These are phyloP conservation scores for Monosporascus cannonballus DNA, from an alignment of 2,329 filamentous ascomycete species.

Conservation along the genomic window DNA sequence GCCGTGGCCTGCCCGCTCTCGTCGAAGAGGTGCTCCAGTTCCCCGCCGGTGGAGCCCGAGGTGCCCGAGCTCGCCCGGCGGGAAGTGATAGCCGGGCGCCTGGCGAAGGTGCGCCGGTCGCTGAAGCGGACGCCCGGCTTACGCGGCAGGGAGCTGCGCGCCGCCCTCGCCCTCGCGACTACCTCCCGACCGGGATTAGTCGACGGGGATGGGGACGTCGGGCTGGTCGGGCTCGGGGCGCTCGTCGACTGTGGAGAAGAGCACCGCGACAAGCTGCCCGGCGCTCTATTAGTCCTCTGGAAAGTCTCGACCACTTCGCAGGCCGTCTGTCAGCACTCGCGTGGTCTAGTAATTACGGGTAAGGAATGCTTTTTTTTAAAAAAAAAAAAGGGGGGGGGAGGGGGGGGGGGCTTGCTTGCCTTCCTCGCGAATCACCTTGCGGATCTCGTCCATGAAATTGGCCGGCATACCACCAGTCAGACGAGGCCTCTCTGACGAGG, in stretches of 20 bases:
- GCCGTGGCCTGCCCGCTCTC: constrained; percentile 59
- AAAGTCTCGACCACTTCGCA: not conserved
- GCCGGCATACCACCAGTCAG: constrained; percentile 2
- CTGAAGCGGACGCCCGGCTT: constrained; percentile 13
- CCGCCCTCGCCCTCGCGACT: no score
- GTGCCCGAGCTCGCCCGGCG: constrained; percentile 6
- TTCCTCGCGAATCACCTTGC: constrained; percentile 12
- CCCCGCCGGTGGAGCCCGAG: constrained; percentile 5
- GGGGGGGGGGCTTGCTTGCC: constrained; percentile 3
- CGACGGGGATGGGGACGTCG: not conserved
- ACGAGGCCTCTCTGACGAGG: not conserved
- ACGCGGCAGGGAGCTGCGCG: not conserved
- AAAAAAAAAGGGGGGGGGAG: no score
- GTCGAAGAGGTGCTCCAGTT: constrained; percentile 74
- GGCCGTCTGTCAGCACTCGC: not conserved
- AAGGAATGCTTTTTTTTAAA: not conserved
- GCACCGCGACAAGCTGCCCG: no score
- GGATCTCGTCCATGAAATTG: constrained; percentile 12
- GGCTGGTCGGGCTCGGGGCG: not conserved
- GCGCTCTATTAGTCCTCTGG: not conserved
- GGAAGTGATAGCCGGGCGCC: constrained; percentile 3
- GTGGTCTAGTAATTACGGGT: not conserved
- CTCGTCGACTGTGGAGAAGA: not conserved
- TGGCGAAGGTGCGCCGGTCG: constrained; percentile 9
- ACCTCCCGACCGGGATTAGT: no score